These are phyloP conservation scores for Suillus variegatus DNA, from an alignment of 768 basidiomycete species.

Conservation along the genomic window DNA sequence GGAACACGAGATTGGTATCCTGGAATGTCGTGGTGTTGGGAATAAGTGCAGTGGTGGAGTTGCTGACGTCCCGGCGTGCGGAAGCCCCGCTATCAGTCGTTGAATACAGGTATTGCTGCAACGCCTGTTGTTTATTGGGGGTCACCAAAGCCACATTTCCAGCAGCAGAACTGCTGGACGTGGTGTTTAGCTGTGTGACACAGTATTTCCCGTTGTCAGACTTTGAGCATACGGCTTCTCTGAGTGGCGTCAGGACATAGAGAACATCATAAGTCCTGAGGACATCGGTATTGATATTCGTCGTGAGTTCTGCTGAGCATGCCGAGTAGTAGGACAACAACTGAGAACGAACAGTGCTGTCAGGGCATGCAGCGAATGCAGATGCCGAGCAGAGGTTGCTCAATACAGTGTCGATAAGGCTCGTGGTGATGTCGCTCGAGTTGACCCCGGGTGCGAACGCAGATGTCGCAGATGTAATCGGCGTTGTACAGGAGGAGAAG, in stretches of 20 bases:
- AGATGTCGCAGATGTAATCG: conserved; percentile 61
- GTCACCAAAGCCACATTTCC: conserved; percentile 19
- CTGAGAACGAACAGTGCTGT: conserved; percentile 55
- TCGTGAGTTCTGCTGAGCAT: conserved; percentile 73
- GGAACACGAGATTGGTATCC: conserved; percentile 72
- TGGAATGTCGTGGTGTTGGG: conserved; percentile 60
- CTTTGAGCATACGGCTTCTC: conserved; percentile 72
- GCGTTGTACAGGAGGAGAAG: conserved; percentile 60
- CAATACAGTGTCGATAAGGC: conserved; percentile 54
- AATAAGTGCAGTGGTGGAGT: conserved; percentile 28
- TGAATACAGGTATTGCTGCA: conserved; percentile 29
- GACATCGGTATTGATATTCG: conserved; percentile 48
- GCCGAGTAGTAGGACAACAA: conserved; percentile 70
- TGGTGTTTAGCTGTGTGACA: conserved; percentile 45
- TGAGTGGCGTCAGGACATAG: conserved; percentile 69
- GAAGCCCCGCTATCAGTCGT: conserved; percentile 20
- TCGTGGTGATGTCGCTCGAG: conserved; percentile 39
- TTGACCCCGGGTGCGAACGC: conserved; percentile 50
- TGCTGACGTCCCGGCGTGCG: conserved; percentile 30
- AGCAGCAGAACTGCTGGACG: conserved; percentile 23
- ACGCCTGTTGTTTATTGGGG: conserved; percentile 14
- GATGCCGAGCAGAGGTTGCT: conserved; percentile 52
- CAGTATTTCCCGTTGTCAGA: conserved; percentile 74
- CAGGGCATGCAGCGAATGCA: conserved; percentile 52
- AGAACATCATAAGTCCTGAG: conserved; percentile 75